Base-by-base conservation (phyloP, 768 basidiomycete genomes). In the Amanita phalloides region DNA sequence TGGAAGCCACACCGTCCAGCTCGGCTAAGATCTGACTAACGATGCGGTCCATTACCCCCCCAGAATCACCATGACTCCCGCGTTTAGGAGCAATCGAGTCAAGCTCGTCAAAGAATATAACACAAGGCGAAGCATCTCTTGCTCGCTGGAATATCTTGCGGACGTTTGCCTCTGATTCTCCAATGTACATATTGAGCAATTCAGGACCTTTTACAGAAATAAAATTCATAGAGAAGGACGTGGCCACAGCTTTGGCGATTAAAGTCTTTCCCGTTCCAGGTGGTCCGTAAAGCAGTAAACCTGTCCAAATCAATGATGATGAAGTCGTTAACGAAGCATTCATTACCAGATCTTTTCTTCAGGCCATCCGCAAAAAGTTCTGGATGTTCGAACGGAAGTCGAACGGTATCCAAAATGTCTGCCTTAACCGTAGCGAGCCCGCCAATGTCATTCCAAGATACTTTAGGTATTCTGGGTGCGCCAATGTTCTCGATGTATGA, bases 131-230 rank as follows among this genome's bases (percentile, higher is more conserved):
- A 1, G 94, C 94, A 68, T 94, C 92, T 48, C 90, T 71, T 25
- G 94, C 94, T 10, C 82, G 79, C 62, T 94, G 90, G 65, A 97
- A 97, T 1, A 97, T 82, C 13, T 84, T 75, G 11, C 96, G 80
- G 37, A 99, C 94, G 66, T 98, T 99, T 55, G 97, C 96, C 66
- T 97, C 94, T 9, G 91, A 94, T 67, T 96, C 94, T 53, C 94
- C 94, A 59, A 97, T 95, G 67, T 95, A 97, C 94, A 97, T 97
- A 68, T 95, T 95, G 47, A 96, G 78, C 35, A 97, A 69, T 61
- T 97, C 94, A 3, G 94, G 94, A 0, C 94, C 94, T 64, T 97
- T 96, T 60, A 96, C 82, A n/a, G 91, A 94, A 69, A 97, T 86
- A 67, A 97, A 96, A 64, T 96, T 96, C 57, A 96, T 76, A 23